Conservation (phyloP, 1,284 basidiomycete genomes). For the Inonotus hispidus region DNA sequence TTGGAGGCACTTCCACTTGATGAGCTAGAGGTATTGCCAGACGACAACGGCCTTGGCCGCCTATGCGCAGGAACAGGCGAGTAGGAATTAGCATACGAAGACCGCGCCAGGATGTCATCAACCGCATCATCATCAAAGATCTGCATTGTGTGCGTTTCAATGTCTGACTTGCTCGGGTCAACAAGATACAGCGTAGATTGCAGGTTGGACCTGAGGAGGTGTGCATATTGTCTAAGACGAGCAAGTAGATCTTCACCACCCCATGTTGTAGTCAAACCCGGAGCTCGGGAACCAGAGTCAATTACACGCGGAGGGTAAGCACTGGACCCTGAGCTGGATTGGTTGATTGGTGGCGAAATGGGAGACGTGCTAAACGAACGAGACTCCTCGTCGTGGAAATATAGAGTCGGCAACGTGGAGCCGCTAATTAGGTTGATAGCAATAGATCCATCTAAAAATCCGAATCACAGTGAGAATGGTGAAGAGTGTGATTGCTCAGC, state of each 20-base stretch:
- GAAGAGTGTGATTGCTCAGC: slow-evolving; percentile 16
- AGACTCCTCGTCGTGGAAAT: slow-evolving; percentile 97
- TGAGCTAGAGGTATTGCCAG: slow-evolving; percentile 24
- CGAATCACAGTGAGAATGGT: background rate
- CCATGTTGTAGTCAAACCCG: slow-evolving; percentile 44
- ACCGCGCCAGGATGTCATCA: slow-evolving; percentile 74
- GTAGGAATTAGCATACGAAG: slow-evolving; percentile 68
- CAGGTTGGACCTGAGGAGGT: slow-evolving; percentile 73
- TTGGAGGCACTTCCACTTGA: slow-evolving; percentile 31
- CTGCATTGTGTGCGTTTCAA: slow-evolving; percentile 83
- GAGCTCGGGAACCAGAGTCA: slow-evolving; percentile 28
- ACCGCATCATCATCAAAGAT: slow-evolving; percentile 78
- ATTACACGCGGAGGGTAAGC: slow-evolving; percentile 56
- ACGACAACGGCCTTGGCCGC: slow-evolving; percentile 60
- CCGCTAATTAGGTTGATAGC: slow-evolving; percentile 86
- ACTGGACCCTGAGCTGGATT: slow-evolving; percentile 25
- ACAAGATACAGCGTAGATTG: slow-evolving; percentile 84
- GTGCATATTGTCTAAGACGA: slow-evolving; percentile 63
- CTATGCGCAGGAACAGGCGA: slow-evolving; percentile 82
- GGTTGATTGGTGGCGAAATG: slow-evolving; percentile 31
- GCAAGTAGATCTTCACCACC: slow-evolving; percentile 83
- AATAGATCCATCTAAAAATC: slow-evolving; percentile 60
- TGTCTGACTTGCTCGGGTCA: slow-evolving; percentile 86
- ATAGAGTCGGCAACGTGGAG: slow-evolving; percentile 82
- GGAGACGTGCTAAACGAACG: slow-evolving; percentile 62